These are phyloP conservation scores for Pseudogymnoascus sp. DNA, from an alignment of 2,329 filamentous ascomycete species.

Conservation along the genomic window DNA sequence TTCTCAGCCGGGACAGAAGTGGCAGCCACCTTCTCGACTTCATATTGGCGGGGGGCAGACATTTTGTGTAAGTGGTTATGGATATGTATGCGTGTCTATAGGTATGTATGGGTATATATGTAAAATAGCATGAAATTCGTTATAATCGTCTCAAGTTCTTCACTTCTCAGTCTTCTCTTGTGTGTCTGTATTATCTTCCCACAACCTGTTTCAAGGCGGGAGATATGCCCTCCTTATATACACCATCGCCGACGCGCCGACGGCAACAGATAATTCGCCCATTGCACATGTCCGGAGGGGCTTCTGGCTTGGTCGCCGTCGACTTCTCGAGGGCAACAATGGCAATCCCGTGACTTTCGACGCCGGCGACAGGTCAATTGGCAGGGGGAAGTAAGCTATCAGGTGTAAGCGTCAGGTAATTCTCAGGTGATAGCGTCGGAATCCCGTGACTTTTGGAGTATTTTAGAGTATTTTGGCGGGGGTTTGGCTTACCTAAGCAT, in stretches of 20 bases:
- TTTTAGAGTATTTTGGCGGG: too few species aligned
- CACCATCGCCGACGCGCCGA: background rate
- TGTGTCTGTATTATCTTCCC: background rate
- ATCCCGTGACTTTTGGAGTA: background rate
- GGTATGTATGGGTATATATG: background rate
- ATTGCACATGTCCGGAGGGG: background rate
- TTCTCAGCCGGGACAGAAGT: constrained; percentile 43
- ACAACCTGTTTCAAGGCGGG: background rate
- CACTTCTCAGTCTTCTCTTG: background rate
- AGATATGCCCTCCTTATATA: background rate
- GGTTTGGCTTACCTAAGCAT: too few species aligned
- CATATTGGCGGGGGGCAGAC: constrained; percentile 32
- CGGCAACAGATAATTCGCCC: background rate
- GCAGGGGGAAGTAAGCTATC: background rate
- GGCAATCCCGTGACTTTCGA: background rate
- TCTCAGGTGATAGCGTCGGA: background rate
- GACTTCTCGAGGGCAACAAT: background rate
- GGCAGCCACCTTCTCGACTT: constrained; percentile 47
- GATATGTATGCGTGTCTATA: background rate
- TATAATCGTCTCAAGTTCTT: background rate
- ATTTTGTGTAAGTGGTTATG: background rate
- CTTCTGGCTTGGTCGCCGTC: background rate
- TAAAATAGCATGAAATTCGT: background rate
- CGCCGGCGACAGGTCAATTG: background rate
- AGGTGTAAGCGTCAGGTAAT: background rate